phyloP scores from a whole-genome alignment of 805 yeast species.

The Brettanomyces nanus region DNA sequence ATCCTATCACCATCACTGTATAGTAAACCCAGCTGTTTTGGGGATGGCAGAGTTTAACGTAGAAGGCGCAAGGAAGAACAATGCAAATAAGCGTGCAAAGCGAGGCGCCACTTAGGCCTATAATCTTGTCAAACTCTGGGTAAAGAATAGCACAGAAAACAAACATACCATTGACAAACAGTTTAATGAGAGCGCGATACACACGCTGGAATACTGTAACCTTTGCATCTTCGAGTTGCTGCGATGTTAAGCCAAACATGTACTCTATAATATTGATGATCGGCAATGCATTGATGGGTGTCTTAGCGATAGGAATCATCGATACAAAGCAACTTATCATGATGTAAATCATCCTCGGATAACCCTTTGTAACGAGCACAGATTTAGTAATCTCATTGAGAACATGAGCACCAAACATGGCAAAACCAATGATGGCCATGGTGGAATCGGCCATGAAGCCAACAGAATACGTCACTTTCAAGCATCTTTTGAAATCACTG shows the following conservation, averaged over 20 bases:
- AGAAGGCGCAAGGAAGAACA: conserved; percentile 71
- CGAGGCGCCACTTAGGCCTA: conserved; percentile 80
- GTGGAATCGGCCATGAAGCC: conserved; percentile 51
- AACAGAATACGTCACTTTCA: conserved; percentile 47
- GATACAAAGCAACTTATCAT: conserved; percentile 64
- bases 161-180: conserved; percentile 53
- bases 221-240: conserved; percentile 14
- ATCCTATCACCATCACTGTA: conserved; percentile 37
- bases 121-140: conserved; percentile 78
- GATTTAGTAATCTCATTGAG: conserved; percentile 74
- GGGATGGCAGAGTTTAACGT: conserved; percentile 50
- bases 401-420: conserved; percentile 72
- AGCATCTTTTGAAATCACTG: conserved; percentile 41
- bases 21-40: conserved; percentile 34
- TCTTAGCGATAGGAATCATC: conserved; percentile 74
- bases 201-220: conserved; percentile 9
- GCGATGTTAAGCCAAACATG: conserved; percentile 23
- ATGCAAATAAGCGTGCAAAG: conserved; percentile 75
- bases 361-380: conserved; percentile 55
- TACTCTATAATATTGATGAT: conserved; percentile 70
- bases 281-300: conserved; percentile 82
- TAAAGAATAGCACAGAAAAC: conserved; percentile 60
- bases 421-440: conserved; percentile 58
- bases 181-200: conserved; percentile 25
- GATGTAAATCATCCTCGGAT: conserved; percentile 52